Evolutionary conservation across 169 alveolate species (phyloP).

Genomic region (Plasmodium fragile): DNA sequence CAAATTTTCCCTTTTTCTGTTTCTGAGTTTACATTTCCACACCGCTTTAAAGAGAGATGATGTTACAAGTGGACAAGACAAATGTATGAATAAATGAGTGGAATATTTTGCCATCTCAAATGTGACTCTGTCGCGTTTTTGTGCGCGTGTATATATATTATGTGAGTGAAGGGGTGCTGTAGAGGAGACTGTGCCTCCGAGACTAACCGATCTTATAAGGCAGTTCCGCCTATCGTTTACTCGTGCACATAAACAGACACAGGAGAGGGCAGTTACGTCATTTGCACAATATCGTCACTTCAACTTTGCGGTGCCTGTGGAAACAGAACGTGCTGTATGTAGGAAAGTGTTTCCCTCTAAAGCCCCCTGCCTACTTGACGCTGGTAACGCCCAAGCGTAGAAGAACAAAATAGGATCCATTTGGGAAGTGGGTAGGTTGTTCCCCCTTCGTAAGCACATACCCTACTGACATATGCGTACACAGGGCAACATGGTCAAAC

Average conservation of each 20-base stretch:
- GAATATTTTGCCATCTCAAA: not conserved
- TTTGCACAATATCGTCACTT: not conserved
- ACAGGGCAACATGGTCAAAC: not conserved
- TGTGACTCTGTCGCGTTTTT: not conserved
- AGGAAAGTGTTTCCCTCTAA: not conserved
- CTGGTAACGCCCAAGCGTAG: not conserved
- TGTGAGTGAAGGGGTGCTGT: not conserved
- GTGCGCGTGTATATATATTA: not conserved
- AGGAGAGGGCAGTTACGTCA: not conserved
- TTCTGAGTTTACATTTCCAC: not conserved
- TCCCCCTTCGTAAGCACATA: not conserved
- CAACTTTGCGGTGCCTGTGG: not conserved
- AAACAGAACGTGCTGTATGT: not conserved
- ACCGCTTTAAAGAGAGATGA: slow-evolving; percentile 12
- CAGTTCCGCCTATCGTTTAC: not conserved
- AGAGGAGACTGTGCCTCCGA: not conserved
- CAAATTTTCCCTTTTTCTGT: not conserved
- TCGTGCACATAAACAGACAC: not conserved
- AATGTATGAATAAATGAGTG: not conserved
- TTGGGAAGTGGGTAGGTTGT: not conserved
- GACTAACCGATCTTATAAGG: not conserved
- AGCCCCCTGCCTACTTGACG: not conserved
- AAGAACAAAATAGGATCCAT: not conserved
- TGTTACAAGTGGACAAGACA: not conserved
- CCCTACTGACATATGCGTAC: not conserved